These are phyloP conservation scores for Gracilaria domingensis DNA, from an alignment of 23 red algal species.

Conservation along the genomic window DNA sequence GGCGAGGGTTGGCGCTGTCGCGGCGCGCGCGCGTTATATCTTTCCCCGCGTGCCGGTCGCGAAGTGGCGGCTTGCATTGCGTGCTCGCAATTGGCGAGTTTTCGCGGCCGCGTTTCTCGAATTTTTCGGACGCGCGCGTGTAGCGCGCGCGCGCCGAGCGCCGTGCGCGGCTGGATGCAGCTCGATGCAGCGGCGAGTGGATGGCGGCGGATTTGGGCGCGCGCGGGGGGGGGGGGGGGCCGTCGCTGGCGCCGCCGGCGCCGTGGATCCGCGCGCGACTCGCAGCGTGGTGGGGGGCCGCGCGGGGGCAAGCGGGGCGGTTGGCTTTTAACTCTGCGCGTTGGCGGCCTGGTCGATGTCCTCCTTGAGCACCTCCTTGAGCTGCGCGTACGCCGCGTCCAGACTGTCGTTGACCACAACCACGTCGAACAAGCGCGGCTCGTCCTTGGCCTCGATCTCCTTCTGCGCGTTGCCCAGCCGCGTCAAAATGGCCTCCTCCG, in stretches of 20 bases:
- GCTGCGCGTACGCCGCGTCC: conserved; percentile 74
- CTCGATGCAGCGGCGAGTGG: no score
- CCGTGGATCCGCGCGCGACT: no score
- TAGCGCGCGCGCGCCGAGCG: no score
- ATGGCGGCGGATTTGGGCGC: no score
- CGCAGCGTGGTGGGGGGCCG: no score
- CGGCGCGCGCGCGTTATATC: background rate
- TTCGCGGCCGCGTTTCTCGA: no score
- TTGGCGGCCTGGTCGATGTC: conserved; percentile 56
- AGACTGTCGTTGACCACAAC: conserved; percentile 90
- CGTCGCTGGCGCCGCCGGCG: no score
- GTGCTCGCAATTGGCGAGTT: conserved; percentile 32
- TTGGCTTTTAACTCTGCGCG: conserved; percentile 3
- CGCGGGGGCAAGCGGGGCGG: no score
- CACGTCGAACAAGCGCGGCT: conserved; percentile 86
- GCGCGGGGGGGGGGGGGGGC: no score
- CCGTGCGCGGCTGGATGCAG: no score
- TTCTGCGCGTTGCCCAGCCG: conserved; percentile 75
- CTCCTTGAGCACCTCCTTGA: conserved; percentile 50
- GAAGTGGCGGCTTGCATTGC: background rate
- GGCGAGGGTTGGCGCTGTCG: no score
- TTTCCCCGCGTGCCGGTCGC: background rate
- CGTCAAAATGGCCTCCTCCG: conserved; percentile 67
- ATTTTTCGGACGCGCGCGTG: no score
- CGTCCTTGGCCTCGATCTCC: conserved; percentile 86